Conservation (phyloP, 768 basidiomycete species). For the Mrakia frigida region DNA sequence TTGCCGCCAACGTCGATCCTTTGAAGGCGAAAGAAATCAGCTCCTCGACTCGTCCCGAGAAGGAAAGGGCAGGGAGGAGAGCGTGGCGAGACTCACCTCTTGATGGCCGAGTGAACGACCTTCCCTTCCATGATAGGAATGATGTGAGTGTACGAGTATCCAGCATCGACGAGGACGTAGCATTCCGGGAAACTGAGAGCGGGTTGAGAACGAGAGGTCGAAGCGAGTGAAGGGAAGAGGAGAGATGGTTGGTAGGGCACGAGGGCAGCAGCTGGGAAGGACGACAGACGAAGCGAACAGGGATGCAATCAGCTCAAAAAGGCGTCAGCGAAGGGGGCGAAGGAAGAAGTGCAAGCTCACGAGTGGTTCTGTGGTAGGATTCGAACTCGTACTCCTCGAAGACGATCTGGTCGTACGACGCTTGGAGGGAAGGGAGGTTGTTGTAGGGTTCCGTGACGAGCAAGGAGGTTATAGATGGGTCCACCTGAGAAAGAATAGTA, state of each 20-base stretch:
- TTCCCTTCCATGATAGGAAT: conserved; percentile 71
- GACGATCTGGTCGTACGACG: conserved; percentile 87
- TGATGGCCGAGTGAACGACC: conserved; percentile 74
- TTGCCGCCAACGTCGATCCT: conserved; percentile 96
- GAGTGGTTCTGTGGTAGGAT: conserved; percentile 71
- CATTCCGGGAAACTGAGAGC: conserved; percentile 57
- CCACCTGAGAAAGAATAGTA: conserved; percentile 51
- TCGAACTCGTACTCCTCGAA: conserved; percentile 95
- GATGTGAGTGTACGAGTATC: conserved; percentile 91
- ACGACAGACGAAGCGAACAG: background rate
- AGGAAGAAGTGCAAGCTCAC: conserved; percentile 50
- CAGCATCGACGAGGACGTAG: conserved; percentile 74
- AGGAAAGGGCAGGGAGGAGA: background rate
- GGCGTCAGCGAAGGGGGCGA: background rate
- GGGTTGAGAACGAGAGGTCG: background rate
- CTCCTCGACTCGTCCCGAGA: background rate
- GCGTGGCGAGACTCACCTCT: conserved; percentile 53
- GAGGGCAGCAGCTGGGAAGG: conserved; percentile 8
- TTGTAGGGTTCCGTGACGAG: conserved; percentile 91
- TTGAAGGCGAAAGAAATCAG: conserved; percentile 15
- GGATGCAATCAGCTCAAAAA: background rate
- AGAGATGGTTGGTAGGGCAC: conserved; percentile 10
- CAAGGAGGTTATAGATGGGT: conserved; percentile 66
- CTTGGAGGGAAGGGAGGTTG: conserved; percentile 86
- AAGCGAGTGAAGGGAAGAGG: background rate